Evolutionary conservation across 371 early-diverging fungal species (phyloP), one percentile per base, ranked within the genome.

Genomic region (Mucor irregularis): DNA sequence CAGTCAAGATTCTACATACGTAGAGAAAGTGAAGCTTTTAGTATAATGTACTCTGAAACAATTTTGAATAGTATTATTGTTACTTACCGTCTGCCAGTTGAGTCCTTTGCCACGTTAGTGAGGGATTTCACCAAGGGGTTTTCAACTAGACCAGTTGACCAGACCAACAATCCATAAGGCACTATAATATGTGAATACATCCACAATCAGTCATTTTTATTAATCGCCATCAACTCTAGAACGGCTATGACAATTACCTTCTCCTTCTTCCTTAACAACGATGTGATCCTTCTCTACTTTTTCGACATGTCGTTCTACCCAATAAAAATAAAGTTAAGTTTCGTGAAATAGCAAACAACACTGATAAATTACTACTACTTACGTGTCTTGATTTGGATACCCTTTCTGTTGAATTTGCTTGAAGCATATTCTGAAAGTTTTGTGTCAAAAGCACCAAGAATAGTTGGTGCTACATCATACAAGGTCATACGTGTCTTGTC

Each of bases 61-160:
- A 1, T 11, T 11, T 10, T 29, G 19, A 16, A 49, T 19, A 4
- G 33, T 30, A 30, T 30, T 5, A 30, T 30, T 30, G 10, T 30
- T 7, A 11, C 26, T 8, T 26, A 62, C 64, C 66, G 68, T 52
- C 62, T 62, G 0, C 56, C 68, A 40, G 65, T 73, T 7, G 49
- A 48, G 31, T 78, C 80, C 40, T 65, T 52, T 8, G 69, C 71
- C 26, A 63, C 58, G 19, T 73, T 71, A 49, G 70, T 73, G 45
- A 87, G 53, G 8, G 76, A 58, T 16, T 65, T 67, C 0, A 86
- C 76, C 21, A 92, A 56, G 5, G 84, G 87, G 49, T 82, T 85
- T 48, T 83, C 81, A 21, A 83, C 75, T 44, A 90, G 46, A 7
- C 92, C 92, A 0, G 92, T 89, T 5, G 87, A 76, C 90, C 90